Evolutionary conservation across 371 early-diverging fungal genomes (phyloP).

Genomic region (Zopfochytrium polystomum): DNA sequence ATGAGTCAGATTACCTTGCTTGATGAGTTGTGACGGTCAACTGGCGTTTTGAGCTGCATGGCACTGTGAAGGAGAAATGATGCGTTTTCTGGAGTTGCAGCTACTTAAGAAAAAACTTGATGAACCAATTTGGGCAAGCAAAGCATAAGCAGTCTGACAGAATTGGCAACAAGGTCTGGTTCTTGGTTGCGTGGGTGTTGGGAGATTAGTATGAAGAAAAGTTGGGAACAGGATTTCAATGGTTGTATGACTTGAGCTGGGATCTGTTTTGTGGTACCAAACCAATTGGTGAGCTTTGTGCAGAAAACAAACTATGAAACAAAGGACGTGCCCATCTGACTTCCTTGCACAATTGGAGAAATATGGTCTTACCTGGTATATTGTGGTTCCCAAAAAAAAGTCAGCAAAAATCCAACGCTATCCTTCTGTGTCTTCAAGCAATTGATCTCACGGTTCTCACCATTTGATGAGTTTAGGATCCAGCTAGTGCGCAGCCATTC

Average conservation of each 20-base stretch:
- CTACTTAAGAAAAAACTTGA: slow-evolving; percentile 68
- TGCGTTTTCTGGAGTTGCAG: slow-evolving; percentile 77
- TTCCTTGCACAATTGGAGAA: slow-evolving; percentile 32
- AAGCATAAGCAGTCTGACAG: neutral
- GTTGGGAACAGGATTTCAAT: slow-evolving; percentile 90
- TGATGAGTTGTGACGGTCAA: slow-evolving; percentile 51
- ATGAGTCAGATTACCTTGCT: slow-evolving; percentile 47
- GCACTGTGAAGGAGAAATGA: slow-evolving; percentile 75
- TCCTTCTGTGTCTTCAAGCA: too few relatives aligned
- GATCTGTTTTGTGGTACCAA: too few relatives aligned
- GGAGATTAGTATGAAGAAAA: slow-evolving; percentile 60
- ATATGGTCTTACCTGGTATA: slow-evolving; percentile 35
- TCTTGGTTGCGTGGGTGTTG: slow-evolving; percentile 57
- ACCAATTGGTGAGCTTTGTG: too few relatives aligned
- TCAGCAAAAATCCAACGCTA: neutral
- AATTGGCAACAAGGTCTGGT: neutral
- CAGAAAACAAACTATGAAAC: slow-evolving; percentile 79
- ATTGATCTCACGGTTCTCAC: too few relatives aligned
- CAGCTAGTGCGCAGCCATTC: slow-evolving; percentile 84
- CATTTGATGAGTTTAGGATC: slow-evolving; percentile 56
- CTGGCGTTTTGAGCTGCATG: slow-evolving; percentile 73
- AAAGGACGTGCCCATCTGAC: too few relatives aligned
- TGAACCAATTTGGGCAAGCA: neutral
- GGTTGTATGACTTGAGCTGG: too few relatives aligned
- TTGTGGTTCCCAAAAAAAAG: slow-evolving; percentile 19